Base-by-base conservation (phyloP, 2,329 filamentous ascomycete genomes). In the Lasiodiplodia theobromae region DNA sequence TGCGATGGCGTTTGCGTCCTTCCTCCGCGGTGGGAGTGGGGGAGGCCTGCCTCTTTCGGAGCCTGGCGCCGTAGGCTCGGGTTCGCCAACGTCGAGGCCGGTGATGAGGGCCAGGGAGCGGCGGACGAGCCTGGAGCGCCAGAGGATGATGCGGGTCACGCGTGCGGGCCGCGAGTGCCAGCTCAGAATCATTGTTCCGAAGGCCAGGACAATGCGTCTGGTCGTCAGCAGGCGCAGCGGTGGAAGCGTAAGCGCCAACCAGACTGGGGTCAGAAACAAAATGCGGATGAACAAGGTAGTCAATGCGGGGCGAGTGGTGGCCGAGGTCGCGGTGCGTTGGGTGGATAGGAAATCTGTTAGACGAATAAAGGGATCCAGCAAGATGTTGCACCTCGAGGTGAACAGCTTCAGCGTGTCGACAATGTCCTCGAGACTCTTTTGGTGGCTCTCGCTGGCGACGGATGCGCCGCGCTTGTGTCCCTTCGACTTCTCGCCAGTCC, bases 381-480 rank as follows among this genome's bases (percentile, higher is more conserved):
- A 84, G 65, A 97, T 91, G 78, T 97, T 97, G 80, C 96, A 97
- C 60, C 96, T 88, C 5, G 91, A 92, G 0, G 95, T 98, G 73
- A 99, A 93, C 72, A 94, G 89, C 78, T 94, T 93, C 54, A 99
- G 82, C 0, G 93, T 97, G 74, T 98, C 94, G 68, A 99, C 92
- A 70, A 99, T 99, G 82, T 99, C 96, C 78, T 99, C 96, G 65
- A 99, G 82, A 63, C 94, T 97, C 83, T 97, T 97, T 75, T 97
- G 93, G 74, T 96, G 92, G 69, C 91, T 90, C 52, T 90, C 91
- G 70, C 86, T 89, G 7, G 86, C 77, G 74, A 93, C 92, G 11
- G 68, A 69, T 2, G 80, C 79, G 21, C 81, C 80, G 40, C 82
- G 82, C 69, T 83, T 86, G 67, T 87, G 83, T 38, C 80, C 82